These are phyloP conservation scores for Kodamaea neixiangensis DNA, from an alignment of 805 yeast species.

Conservation along the genomic window DNA sequence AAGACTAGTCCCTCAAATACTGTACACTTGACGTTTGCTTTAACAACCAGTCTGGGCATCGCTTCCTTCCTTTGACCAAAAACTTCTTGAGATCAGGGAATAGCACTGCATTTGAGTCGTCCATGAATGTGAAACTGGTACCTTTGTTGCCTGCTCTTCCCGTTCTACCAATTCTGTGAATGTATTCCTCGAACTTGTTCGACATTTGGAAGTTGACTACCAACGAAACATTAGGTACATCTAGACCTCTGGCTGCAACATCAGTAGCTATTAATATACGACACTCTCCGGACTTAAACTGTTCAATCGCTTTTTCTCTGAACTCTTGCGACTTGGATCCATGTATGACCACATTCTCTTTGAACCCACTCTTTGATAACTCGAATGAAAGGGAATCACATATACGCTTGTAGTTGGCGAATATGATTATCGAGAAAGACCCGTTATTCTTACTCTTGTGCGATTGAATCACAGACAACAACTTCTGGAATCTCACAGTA, in stretches of 20 bases:
- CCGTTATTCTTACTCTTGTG: constrained; percentile 28
- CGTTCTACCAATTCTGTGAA: constrained; percentile 94
- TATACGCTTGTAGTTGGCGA: constrained; percentile 73
- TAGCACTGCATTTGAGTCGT: constrained; percentile 53
- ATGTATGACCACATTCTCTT: constrained; percentile 64
- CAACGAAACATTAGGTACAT: constrained; percentile 80
- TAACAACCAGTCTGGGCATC: constrained; percentile 30
- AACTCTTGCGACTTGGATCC: constrained; percentile 86
- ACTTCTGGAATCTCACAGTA: constrained; percentile 40
- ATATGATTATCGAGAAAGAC: constrained; percentile 61
- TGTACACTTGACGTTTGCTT: constrained; percentile 2
- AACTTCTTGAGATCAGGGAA: constrained; percentile 53
- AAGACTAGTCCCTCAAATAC: constrained; percentile 21
- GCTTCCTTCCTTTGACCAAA: constrained; percentile 38
- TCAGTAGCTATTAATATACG: constrained; percentile 86
- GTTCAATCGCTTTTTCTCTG: constrained; percentile 73
- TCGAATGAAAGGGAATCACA: constrained; percentile 68
- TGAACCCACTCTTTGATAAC: constrained; percentile 42
- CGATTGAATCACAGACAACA: constrained; percentile 38
- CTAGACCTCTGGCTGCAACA: constrained; percentile 95
- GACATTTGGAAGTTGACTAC: constrained; percentile 89
- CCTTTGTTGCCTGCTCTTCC: constrained; percentile 93
- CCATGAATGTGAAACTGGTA: constrained; percentile 70
- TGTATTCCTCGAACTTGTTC: constrained; percentile 73
- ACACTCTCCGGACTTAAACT: constrained; percentile 55